phyloP scores from a whole-genome alignment of 441 rosid species.

The Erodium texanum region DNA sequence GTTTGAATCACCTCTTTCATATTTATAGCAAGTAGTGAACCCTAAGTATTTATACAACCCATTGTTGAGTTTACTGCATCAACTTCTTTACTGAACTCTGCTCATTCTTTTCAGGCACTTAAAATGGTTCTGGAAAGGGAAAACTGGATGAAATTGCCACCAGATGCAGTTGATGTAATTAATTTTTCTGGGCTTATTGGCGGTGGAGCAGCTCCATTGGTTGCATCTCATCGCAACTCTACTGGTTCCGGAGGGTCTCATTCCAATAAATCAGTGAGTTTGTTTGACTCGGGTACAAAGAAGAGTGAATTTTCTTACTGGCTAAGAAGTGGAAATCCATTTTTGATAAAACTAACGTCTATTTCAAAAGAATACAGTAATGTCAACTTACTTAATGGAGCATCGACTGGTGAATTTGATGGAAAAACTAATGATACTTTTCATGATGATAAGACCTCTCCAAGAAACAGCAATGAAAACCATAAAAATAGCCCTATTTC shows the following conservation, averaged over 20 bases:
- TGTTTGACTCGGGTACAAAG: slow-evolving; percentile 31
- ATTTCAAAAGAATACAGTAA: slow-evolving; percentile 37
- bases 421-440: slow-evolving; percentile 29
- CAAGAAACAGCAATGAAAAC: slow-evolving; percentile 27
- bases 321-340: slow-evolving; percentile 77
- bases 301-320: slow-evolving; percentile 76
- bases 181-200: slow-evolving; percentile 92
- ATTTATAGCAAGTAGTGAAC: background rate
- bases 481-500: slow-evolving; percentile 45
- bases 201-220: slow-evolving; percentile 80
- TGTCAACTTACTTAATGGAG: slow-evolving; percentile 38
- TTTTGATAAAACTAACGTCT: slow-evolving; percentile 46
- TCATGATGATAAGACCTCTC: slow-evolving; percentile 35
- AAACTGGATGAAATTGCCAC: slow-evolving; percentile 72
- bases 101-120: slow-evolving; percentile 57
- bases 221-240: slow-evolving; percentile 39
- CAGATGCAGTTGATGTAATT: slow-evolving; percentile 57
- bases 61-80: background rate
- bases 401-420: slow-evolving; percentile 37
- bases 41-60: background rate
- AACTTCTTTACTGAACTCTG: background rate
- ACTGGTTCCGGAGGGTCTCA: slow-evolving; percentile 40
- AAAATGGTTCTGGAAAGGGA: slow-evolving; percentile 98
- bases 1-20: background rate
- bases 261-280: slow-evolving; percentile 35